Evolutionary conservation across 2,329 filamentous ascomycete species (phyloP).

Genomic region (Stylonectria norvegica): DNA sequence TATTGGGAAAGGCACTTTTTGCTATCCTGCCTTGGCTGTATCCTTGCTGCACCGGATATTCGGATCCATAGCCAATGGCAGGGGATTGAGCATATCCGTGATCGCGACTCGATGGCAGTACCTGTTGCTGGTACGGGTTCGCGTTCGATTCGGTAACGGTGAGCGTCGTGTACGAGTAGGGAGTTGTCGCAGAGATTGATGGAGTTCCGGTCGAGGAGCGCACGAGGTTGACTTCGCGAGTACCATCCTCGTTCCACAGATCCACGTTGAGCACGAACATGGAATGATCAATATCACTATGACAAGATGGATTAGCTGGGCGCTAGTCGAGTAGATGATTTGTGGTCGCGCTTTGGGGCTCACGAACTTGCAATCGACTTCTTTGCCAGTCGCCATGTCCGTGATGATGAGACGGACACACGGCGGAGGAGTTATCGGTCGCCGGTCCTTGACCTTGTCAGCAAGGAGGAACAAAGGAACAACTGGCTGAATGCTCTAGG

Average conservation of each 20-base stretch:
- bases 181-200: slow-evolving; percentile 77
- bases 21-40: slow-evolving; percentile 33
- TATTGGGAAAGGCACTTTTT: too few relatives aligned
- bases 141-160: slow-evolving; percentile 33
- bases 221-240: slow-evolving; percentile 63
- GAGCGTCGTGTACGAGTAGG: slow-evolving; percentile 65
- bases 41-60: slow-evolving; percentile 30
- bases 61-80: slow-evolving; percentile 30
- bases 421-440: slow-evolving; percentile 92
- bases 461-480: slow-evolving; percentile 3
- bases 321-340: slow-evolving; percentile 5
- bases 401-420: slow-evolving; percentile 81
- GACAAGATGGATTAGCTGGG: neutral
- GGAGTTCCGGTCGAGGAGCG: slow-evolving; percentile 63
- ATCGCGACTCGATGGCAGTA: slow-evolving; percentile 39
- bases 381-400: slow-evolving; percentile 70
- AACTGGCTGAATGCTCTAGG: neutral
- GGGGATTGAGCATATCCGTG: slow-evolving; percentile 29
- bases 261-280: slow-evolving; percentile 62
- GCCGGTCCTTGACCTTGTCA: slow-evolving; percentile 64
- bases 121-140: slow-evolving; percentile 32
- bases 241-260: slow-evolving; percentile 63
- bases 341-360: neutral
- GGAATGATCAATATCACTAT: slow-evolving; percentile 37
- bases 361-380: slow-evolving; percentile 80